Evolutionary conservation across 2,329 filamentous ascomycete species (phyloP), one percentile per base, ranked within the genome.

Genomic region (Talaromyces funiculosus): DNA sequence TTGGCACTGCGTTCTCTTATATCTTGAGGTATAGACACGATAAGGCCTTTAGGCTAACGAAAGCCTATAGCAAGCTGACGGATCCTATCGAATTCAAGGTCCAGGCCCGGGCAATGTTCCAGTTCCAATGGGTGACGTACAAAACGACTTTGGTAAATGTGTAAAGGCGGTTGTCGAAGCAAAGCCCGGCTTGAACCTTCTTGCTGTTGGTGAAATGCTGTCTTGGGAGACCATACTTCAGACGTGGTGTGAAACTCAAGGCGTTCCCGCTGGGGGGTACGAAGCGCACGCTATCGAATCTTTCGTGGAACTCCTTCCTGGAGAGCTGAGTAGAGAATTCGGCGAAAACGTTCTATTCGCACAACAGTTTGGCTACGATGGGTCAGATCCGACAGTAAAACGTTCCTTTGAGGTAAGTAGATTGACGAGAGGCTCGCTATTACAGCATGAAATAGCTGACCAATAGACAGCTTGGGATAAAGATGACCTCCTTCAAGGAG

Each of bases 281-380:
- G 47, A 59, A 33, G 37, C 37, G 7, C 57, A 45, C n/a, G 14
- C 47, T 24, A 24, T 59, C 2, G 47, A 54, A 10, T 59, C 26
- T n/a, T 59, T 22, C 8, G 51, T 59, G 37, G 26, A 45, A 53
- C 20, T 18, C 3, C 37, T 45, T 26, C 37, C 37, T 1, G 40
- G 54, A 10, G 42, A 43, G 24, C 24, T 59, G 6, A 49, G 37
- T 1, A 53, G 57, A 9, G 57, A 54, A 9, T 59, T 53, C 31
- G 57, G 57, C 4, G 57, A 59, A 29, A 59, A 59, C 33, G 57
- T 29, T 16, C 24, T 59, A 6, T 59, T 59, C 43, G 40, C 20
- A 1, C 24, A 42, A 24, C 18, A 59, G 18, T 59, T 59, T 59
- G 57, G 47, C 14, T 59, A 59, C 10, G 57, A 42, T 37, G 47